Evolutionary conservation across 192 early-diverging fungal genomes (phyloP), one percentile per base, ranked within the genome.

Genomic region (Podila verticillata): DNA sequence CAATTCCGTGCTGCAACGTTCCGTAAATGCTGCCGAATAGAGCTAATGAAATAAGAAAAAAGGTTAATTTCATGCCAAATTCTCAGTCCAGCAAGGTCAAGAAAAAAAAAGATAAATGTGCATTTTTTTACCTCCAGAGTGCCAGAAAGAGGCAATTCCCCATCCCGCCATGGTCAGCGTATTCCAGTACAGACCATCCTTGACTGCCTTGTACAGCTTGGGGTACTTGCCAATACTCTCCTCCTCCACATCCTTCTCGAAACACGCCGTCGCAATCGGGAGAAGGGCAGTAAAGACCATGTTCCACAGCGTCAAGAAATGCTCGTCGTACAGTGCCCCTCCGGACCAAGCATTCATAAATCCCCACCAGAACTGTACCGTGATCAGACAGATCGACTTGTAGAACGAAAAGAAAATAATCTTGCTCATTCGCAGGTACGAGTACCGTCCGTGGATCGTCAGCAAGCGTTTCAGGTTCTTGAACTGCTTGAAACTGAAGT

Each of bases 401-500:
- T 98, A 98, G 84, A 98, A 98, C 62, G 93, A 95, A 84, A 94
- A 98, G 48, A 98, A 90, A 59, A 97, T 95, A 73, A 98, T 87
- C 86, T 98, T 98, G 84, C 92, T 92, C 63, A 97, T 85, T 32
- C 97, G 87, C 60, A 94, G 90, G 84, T 98, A 98, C 49, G 95
- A 94, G 94, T 96, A 98, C 1, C 91, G 88, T 2, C 97, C 97
- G 71, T 98, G 97, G 20, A 97, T 96, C 44, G 97, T 89, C 71
- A 98, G 85, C 60, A 98, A 87, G 68, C 97, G 96, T 68, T 93
- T 89, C 63, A 98, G 84, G 80, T 91, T 97, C 75, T 95, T 86
- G 89, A 98, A 98, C 85, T 98, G 97, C 7, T 94, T 93, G 83
- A 98, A 96, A 49, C 96, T 94, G 85, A 98, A 98, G 80, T 98